Percentiles rank a stretch among this genome's conserved stretches.
These are phyloP conservation scores for Colletotrichum echinochloae DNA, from an alignment of 2,329 filamentous ascomycete genomes.

Conservation along the genomic window DNA sequence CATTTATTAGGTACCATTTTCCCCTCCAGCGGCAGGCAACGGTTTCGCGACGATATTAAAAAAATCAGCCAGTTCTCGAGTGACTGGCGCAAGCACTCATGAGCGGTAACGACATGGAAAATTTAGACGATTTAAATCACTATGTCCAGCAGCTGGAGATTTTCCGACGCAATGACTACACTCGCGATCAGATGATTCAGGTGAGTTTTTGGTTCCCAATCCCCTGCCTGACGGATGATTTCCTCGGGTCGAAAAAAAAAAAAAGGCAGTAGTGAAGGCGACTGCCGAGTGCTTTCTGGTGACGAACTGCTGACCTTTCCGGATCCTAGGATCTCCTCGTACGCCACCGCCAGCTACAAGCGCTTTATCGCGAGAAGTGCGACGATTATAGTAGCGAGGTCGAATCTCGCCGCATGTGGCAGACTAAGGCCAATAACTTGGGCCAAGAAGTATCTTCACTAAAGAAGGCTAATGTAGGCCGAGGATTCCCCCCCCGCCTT, in stretches of 20 bases:
- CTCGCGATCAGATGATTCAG: conserved; percentile 38
- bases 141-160: conserved; percentile 32
- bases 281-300: neutral
- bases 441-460: conserved; percentile 27
- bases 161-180: conserved; percentile 31
- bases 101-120: conserved; percentile 16
- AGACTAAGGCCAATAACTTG: conserved; percentile 37
- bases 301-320: neutral
- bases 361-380: conserved; percentile 35
- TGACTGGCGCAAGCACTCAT: neutral
- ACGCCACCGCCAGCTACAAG: conserved; percentile 23
- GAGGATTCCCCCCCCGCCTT: too few relatives aligned
- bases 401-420: conserved; percentile 43
- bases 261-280: neutral
- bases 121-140: conserved; percentile 10
- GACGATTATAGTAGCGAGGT: conserved; percentile 43
- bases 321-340: conserved; percentile 21
- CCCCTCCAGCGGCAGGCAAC: neutral
- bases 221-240: too few relatives aligned
- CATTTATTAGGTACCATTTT: neutral
- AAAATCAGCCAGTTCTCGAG: neutral
- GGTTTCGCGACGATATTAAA: too few relatives aligned
- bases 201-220: neutral
- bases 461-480: conserved; percentile 38
- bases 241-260: neutral